phyloP scores from a whole-genome alignment of 2,329 filamentous ascomycete species.

The Lachnellula arida region DNA sequence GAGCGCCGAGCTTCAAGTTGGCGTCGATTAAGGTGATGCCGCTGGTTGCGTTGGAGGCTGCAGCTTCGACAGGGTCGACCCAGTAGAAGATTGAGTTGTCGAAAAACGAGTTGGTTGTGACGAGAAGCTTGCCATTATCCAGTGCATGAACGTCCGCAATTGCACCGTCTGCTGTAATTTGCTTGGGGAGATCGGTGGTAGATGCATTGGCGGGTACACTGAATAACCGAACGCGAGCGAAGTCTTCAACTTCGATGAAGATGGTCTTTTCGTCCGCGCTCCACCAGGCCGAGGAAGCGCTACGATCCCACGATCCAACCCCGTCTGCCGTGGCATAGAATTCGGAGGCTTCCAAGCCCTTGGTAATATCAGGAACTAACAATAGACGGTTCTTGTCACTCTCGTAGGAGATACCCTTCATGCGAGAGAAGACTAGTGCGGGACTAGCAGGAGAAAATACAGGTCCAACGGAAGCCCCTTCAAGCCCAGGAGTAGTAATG shows the following conservation, averaged over 20 bases:
- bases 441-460: conserved; percentile 68
- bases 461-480: conserved; percentile 38
- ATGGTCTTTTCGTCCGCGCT: conserved; percentile 55
- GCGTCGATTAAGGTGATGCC: conserved; percentile 19
- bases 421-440: conserved; percentile 69
- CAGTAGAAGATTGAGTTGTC: conserved; percentile 68
- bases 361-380: conserved; percentile 53
- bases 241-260: conserved; percentile 65
- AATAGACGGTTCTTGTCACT: conserved; percentile 68
- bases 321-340: conserved; percentile 56
- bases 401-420: conserved; percentile 72
- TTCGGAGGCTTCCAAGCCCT: conserved; percentile 51
- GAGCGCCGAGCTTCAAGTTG: conserved; percentile 17
- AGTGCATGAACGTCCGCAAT: conserved; percentile 10
- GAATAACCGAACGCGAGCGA: conserved; percentile 57
- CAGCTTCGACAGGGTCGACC: conserved; percentile 19
- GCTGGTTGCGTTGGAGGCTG: conserved; percentile 14
- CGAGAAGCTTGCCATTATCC: conserved; percentile 40
- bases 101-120: conserved; percentile 59
- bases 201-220: conserved; percentile 47
- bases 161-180: conserved; percentile 12
- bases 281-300: conserved; percentile 51
- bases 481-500: conserved; percentile 18
- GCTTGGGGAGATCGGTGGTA: conserved; percentile 6
- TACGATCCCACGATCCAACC: conserved; percentile 54